Evolutionary conservation across 176 grass and related monocot genomes (phyloP), one percentile per base, ranked within the genome.

Genomic region (Elaeis guineensis): DNA sequence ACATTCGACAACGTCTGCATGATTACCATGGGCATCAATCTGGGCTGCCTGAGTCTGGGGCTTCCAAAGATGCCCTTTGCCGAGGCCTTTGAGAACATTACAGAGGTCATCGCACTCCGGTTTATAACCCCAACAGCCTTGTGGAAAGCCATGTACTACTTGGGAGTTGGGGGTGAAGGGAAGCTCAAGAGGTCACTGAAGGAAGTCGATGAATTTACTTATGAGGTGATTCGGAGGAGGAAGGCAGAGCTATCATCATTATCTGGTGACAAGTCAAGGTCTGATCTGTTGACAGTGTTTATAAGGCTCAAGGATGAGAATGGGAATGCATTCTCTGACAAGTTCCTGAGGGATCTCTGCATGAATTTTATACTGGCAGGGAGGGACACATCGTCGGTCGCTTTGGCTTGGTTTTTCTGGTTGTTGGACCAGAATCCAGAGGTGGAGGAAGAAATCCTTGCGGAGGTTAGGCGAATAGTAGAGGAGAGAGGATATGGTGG

Each of bases 341-440:
- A 55, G 53, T 55, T 55, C 53, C 53, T 55, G 53, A 55, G 53
- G 53, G 53, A 55, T 11, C 5, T 55, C 53, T 55, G 53, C n/a
- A 11, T 55, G 5, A 55, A 55, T 21, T 19, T 55, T n/a, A 21
- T 55, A 18, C 19, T 55, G 53, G 53, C 53, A 44, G 35, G 35
- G 35, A 44, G 35, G 35, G 35, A 44, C 35, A 44, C 35, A 3
- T 44, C 35, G 2, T 55, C 53, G 0, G 53, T 55, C 18, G 53
- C 53, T n/a, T 11, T 55, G 53, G 53, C 53, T n/a, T 55, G 53
- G 53, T 55, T 55, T 21, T 55, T 55, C 53, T 55, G 53, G 53
- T 21, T 55, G 53, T 19, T 55, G 53, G 20, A 55, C 53, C 1
- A 55, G 53, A n/a, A 55, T 21, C 53, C 53, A 3, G 53, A 21